phyloP scores from a whole-genome alignment of 495 filamentous ascomycete genomes.

The Penicillium subrubescens region DNA sequence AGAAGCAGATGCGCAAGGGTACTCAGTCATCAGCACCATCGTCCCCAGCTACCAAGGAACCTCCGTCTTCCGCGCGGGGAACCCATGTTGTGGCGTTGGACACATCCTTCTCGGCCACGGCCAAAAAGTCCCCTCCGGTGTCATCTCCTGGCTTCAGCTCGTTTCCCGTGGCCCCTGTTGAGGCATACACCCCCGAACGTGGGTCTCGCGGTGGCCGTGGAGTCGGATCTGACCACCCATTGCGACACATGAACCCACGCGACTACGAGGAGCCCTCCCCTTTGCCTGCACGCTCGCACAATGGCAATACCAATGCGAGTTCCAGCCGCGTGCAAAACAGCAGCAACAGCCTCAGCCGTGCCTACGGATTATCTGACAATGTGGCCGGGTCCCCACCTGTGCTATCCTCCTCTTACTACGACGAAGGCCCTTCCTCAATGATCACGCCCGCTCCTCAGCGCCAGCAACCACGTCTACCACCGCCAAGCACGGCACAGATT shows the following conservation, averaged over 20 bases:
- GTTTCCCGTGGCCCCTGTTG: conserved; percentile 49
- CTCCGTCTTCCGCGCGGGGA: conserved; percentile 30
- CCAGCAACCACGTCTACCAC: conserved; percentile 79
- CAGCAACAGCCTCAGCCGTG: conserved; percentile 53
- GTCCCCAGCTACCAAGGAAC: conserved; percentile 48
- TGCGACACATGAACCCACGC: conserved; percentile 37
- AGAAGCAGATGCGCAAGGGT: conserved; percentile 55
- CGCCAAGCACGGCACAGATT: conserved; percentile 84
- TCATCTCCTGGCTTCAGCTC: conserved; percentile 51
- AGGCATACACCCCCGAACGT: conserved; percentile 51
- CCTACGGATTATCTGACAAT: conserved; percentile 61
- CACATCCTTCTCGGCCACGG: conserved; percentile 40
- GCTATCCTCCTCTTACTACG: conserved; percentile 66
- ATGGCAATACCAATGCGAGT: conserved; percentile 37
- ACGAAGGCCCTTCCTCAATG: conserved; percentile 59
- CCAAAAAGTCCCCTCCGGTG: conserved; percentile 57
- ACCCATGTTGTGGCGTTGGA: conserved; percentile 42
- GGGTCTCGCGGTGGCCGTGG: conserved; percentile 43
- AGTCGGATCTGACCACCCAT: conserved; percentile 35
- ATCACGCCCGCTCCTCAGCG: conserved; percentile 85
- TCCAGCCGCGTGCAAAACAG: conserved; percentile 42
- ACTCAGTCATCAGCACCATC: conserved; percentile 50
- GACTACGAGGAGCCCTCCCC: conserved; percentile 59
- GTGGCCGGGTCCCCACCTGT: conserved; percentile 67
- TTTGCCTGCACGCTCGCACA: conserved; percentile 52